A percentile compares a stretch with the other conserved stretches of the same genome.
These are phyloP conservation scores for Yamadazyma olivae DNA, from an alignment of 805 yeast genomes.

Conservation along the genomic window DNA sequence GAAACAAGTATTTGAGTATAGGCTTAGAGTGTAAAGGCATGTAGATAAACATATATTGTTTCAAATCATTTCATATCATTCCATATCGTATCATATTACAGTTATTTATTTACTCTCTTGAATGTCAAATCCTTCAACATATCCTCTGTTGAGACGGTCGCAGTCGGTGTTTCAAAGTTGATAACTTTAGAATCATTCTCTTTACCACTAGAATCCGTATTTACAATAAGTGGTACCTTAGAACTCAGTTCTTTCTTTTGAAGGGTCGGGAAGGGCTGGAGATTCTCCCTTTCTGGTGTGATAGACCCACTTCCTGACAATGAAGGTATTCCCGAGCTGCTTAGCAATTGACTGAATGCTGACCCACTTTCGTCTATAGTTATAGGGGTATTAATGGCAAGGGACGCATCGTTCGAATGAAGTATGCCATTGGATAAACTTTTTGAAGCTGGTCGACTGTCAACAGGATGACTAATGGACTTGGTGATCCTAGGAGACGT, in stretches of 20 bases:
- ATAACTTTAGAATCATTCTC: slow-evolving; percentile 11
- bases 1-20: slow-evolving; percentile 1
- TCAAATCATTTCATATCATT: too few relatives aligned
- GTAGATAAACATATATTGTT: neutral
- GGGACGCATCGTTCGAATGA: slow-evolving; percentile 6
- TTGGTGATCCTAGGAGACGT: too few relatives aligned
- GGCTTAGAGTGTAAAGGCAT: too few relatives aligned
- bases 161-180: slow-evolving; percentile 15
- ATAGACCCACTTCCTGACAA: slow-evolving; percentile 10
- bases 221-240: slow-evolving; percentile 14
- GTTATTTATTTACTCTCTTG: slow-evolving; percentile 1
- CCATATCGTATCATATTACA: too few relatives aligned
- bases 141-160: neutral
- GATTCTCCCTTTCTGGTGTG: slow-evolving; percentile 11
- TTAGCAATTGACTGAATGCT: too few relatives aligned
- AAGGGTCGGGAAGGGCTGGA: slow-evolving; percentile 7
- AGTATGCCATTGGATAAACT: slow-evolving; percentile 11
- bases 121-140: slow-evolving; percentile 5
- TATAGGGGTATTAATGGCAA: too few relatives aligned
- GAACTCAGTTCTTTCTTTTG: neutral
- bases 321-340: too few relatives aligned
- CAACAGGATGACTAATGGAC: too few relatives aligned
- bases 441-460: too few relatives aligned
- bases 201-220: slow-evolving; percentile 7
- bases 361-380: too few relatives aligned